Evolutionary conservation across 2,329 filamentous ascomycete species (phyloP), one percentile per base, ranked within the genome.

Genomic region (Alternaria panax): DNA sequence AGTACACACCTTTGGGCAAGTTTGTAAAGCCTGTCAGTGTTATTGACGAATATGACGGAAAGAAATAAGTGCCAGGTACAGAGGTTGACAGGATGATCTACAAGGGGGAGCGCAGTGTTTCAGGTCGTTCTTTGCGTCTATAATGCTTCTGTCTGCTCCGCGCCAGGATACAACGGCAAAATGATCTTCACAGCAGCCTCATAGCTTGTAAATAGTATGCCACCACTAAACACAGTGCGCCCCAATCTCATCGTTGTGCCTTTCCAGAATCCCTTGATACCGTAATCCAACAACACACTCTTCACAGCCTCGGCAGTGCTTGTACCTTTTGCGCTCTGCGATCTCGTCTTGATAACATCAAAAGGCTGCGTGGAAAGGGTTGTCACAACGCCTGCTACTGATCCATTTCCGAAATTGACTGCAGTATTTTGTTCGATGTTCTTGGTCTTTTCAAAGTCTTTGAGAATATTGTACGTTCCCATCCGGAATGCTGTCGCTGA

Each of bases 191-290:
- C 81, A 14, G 85, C 81, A 59, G 85, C 83, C 69, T 89, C 87
- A 68, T 88, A 88, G 2, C 85, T 83, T 2, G 86, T 87, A 63
- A 89, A 89, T 1, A 90, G 75, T 59, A 90, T 89, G 16, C 88
- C 88, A n/a, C 88, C 88, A 64, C 86, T 87, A 43, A 90, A 82
- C 1, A 90, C 81, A 4, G 88, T 83, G 61, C 88, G 75, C 0
- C 88, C 87, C 24, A 91, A 69, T 56, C 89, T 81, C 88, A 91
- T 90, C 0, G 86, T 86, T 32, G 87, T 90, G 0, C 88, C 88
- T 59, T 84, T 86, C 88, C 88, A 91, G 61, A 90, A 87, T 0
- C 85, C 88, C 38, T 79, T 81, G 2, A 89, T 63, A 0, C 88
- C 88, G 62, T 85, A 83, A 64, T 89, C 86, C 0, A 77, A 72